Base-by-base conservation (phyloP, 192 early-diverging fungal species). In the Coemansia sp. region DNA sequence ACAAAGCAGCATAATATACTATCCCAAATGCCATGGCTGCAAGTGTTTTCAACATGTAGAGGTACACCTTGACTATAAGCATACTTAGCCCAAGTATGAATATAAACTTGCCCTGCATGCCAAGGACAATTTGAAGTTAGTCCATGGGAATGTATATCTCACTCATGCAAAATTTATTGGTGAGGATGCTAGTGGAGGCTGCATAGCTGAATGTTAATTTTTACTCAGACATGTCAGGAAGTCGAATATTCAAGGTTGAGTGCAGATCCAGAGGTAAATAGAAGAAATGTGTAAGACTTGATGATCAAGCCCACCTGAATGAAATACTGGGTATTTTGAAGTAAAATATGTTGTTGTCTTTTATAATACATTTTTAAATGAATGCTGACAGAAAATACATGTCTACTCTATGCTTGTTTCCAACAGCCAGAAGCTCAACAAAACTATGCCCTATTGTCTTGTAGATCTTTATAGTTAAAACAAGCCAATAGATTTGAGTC, bases 1-100 rank as follows among this genome's bases (percentile, higher is more conserved):
- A 90, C 76, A 78, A 93, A 94, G 64, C 89, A 90, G 49, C 92
- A 88, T 36, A 95, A 71, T 11, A 95, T 85, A 55, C 90, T 88
- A 63, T 92, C 2, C 97, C 97, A 55, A 93, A 85, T 10, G 91
- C 69, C 21, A 89, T 90, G 9, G 96, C 89, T 0, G 97, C 89
- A 34, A 98, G 84, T 23, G 92, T 87, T 77, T 92, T 90, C 24
- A 89, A 90, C 45, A 93, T 58, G 60, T 87, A 93, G 30, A 93
- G 69, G 5, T 84, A 82, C 45, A 92, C 89, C 61, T 92, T 93
- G 59, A 88, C 73, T 56, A 90, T 69, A 41, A 89, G 63, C 52
- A 89, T 91, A 36, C 85, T 85, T 1, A 92, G 76, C 4, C 89
- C 90, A 39, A 87, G 88, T 10, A 88, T 48, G n/a, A 91, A 77